phyloP scores from a whole-genome alignment of 768 basidiomycete species.

The Rhodotorula paludigena region DNA sequence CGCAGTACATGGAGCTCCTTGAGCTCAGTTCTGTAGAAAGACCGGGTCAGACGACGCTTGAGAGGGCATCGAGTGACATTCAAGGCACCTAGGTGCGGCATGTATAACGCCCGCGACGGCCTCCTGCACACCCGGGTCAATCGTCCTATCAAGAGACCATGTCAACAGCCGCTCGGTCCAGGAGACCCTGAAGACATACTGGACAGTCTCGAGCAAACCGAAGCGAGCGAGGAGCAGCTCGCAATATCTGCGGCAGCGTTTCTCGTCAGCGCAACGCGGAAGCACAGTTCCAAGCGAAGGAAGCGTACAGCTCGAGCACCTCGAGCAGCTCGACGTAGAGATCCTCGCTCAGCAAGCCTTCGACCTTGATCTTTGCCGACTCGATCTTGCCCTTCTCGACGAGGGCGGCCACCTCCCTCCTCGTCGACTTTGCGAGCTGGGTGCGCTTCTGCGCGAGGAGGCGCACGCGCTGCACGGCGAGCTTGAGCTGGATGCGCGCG shows the following conservation, averaged over 20 bases:
- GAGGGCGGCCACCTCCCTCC: constrained; percentile 74
- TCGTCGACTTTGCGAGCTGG: constrained; percentile 67
- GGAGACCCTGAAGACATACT: constrained; percentile 51
- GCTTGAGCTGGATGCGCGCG: constrained; percentile 38
- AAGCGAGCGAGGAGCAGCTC: constrained; percentile 91
- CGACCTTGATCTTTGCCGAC: constrained; percentile 72
- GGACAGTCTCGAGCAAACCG: constrained; percentile 73
- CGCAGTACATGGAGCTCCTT: constrained; percentile 68
- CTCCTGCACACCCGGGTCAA: constrained; percentile 80
- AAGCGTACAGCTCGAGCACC: constrained; percentile 70
- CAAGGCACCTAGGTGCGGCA: constrained; percentile 82
- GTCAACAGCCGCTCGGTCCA: not conserved
- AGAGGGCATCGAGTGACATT: constrained; percentile 53
- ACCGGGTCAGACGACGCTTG: not conserved
- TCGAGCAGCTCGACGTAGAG: constrained; percentile 55
- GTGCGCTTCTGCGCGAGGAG: constrained; percentile 70
- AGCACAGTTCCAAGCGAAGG: not conserved
- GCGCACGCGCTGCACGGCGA: constrained; percentile 52
- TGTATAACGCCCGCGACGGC: constrained; percentile 82
- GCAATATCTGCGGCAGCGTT: constrained; percentile 52
- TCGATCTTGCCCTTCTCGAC: constrained; percentile 75
- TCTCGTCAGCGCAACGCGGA: too few species aligned
- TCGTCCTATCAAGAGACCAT: constrained; percentile 54
- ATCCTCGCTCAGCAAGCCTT: constrained; percentile 35
- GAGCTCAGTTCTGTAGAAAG: constrained; percentile 31